Evolutionary conservation across 1,139 yeast species (phyloP), one percentile per base, ranked within the genome.

Genomic region (Keqinozyma sinolaborantium): DNA sequence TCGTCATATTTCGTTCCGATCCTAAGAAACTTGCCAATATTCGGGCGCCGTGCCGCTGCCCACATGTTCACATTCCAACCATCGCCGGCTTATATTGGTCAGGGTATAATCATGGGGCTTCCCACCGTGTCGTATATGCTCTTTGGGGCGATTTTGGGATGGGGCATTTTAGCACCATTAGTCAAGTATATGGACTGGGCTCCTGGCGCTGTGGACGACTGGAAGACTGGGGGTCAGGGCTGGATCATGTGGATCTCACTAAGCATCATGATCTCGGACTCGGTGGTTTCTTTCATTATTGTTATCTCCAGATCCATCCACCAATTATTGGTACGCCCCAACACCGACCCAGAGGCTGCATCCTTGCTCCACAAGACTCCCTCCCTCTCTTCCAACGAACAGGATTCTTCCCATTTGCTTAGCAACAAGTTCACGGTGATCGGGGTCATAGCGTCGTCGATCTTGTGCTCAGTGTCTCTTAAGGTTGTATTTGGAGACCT

Each of bases 191-290:
- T 62, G 41, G 83, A 79, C 2, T 92, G 97, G 97, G 94, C 95
- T 0, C 82, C 92, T 0, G 97, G 96, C 0, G 82, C 79, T 2
- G 78, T 86, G 4, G 90, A 84, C 47, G 95, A 88, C 56, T 92
- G 97, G 96, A 81, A 85, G 45, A 70, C 77, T 16, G 97, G 97
- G 2, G 85, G 90, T 1, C 97, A 92, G 51, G 98, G 98, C 10
- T 92, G 98, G 98, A 86, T 92, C 34, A 66, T 92, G 50, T 92
- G 98, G 98, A 69, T 88, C 38, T 82, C 95, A 54, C 71, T 92
- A 45, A 81, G 96, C 23, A 88, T 88, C 25, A 92, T 92, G 98
- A 85, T 92, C 16, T 82, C 87, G 31, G 98, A 92, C 53, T 85
- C 96, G 3, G 65, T 87, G 9, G 87, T 90, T 2, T 83, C 95